Conservation (phyloP, 768 basidiomycete genomes). For the Naganishia friedmannii region DNA sequence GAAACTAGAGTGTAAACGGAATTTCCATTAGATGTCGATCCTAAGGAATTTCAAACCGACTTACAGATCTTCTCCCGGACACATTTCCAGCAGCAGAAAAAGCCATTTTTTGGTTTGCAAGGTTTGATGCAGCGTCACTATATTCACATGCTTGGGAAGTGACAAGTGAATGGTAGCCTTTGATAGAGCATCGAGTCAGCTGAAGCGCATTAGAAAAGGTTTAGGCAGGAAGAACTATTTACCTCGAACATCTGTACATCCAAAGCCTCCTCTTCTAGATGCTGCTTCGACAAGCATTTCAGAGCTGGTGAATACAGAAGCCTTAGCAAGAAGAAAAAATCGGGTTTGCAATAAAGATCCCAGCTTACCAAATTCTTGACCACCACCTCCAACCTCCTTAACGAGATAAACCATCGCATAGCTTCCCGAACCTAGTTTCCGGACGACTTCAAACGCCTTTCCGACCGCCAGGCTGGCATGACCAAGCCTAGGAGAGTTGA, state of each 20-base stretch:
- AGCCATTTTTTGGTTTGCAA: constrained; percentile 88
- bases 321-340: neutral
- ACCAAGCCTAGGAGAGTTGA: constrained; percentile 19
- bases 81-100: constrained; percentile 88
- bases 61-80: constrained; percentile 85
- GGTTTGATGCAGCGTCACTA: constrained; percentile 88
- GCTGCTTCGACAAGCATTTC: constrained; percentile 91
- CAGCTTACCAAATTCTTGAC: constrained; percentile 50
- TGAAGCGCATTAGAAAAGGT: neutral
- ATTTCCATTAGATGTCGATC: neutral
- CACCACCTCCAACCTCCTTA: constrained; percentile 44
- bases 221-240: constrained; percentile 36
- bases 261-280: constrained; percentile 83
- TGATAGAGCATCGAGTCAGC: neutral
- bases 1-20: constrained; percentile 55
- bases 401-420: constrained; percentile 95
- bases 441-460: constrained; percentile 69
- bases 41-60: constrained; percentile 19
- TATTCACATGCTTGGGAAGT: constrained; percentile 81
- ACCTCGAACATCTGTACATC: constrained; percentile 89
- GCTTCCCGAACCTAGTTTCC: constrained; percentile 79
- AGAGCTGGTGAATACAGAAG: constrained; percentile 64
- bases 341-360: neutral
- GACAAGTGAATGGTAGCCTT: constrained; percentile 94
- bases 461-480: constrained; percentile 13